Base-by-base conservation (phyloP, 129 eudicot species). In the Artemisia tridentata region DNA sequence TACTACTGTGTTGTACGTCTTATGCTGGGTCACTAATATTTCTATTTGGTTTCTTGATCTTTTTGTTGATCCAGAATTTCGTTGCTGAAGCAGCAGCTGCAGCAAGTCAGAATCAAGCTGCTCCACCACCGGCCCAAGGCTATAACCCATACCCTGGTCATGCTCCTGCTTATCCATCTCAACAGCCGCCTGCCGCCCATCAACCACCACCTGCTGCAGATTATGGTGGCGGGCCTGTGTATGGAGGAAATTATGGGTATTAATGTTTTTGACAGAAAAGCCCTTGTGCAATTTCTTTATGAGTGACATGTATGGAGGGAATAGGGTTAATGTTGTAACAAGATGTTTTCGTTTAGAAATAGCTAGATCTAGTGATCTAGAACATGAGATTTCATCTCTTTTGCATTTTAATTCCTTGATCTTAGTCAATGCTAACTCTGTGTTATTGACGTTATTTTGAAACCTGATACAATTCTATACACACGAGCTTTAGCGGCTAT, bases 211-310 rank as follows among this genome's bases (percentile, higher is more conserved):
- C 86, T 46, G 93, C 85, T 6, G 95, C 81, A 17, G 92, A 84
- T 27, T 89, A 87, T 25, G 29, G 31, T 77, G 77, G 77, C 29
- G 89, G 87, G 19, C 80, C 96, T 1, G 85, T 80, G 16, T 90
- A 91, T 50, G 97, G 97, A 27, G 75, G 81, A 54, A 86, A 51
- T 69, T 88, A 91, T 65, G 97, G 97, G 16, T 91, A 91, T 75
- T 88, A 70, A 77, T 72, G 67, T 47, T 62, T 72, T 27, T 67
- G 80, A 68, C 67, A 27, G 41, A 23, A 50, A 68, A 43, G 75
- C 65, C 49, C 56, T 20, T 76, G 43, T 62, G 70, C 13, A 60
- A 15, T 34, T 69, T 72, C 45, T 7, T 38, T 38, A 38, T 38
- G 45, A 38, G 45, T 38, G 45, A 38, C 45, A 38, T 38, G 57